Percentiles rank a stretch among this genome's conserved stretches.
phyloP scores from a whole-genome alignment of 2,329 filamentous ascomycete species.

The Phialophora verrucosa region DNA sequence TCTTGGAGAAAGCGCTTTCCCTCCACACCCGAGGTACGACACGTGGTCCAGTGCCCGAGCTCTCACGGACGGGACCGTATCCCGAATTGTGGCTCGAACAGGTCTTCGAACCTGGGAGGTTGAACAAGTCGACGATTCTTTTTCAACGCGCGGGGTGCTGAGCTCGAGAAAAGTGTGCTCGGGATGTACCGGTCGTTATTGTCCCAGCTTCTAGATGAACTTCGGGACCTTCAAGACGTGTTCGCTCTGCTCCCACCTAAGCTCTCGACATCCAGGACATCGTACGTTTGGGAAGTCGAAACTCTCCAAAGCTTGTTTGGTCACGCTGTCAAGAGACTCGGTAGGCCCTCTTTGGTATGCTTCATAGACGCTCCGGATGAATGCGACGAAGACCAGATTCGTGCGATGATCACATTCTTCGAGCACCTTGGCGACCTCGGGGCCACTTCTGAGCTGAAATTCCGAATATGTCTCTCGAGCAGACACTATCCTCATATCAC shows the following conservation, averaged over 20 bases:
- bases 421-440: background rate
- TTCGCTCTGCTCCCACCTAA: background rate
- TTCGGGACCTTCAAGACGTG: background rate
- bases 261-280: background rate
- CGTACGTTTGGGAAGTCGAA: background rate
- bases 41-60: background rate
- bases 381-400: background rate
- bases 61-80: background rate
- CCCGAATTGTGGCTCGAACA: background rate
- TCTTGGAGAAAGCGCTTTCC: background rate
- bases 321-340: background rate
- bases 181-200: background rate
- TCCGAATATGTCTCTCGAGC: background rate
- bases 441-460: no score
- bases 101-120: background rate
- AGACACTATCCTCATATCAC: background rate
- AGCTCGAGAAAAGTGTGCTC: background rate
- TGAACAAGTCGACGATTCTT: background rate
- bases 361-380: background rate
- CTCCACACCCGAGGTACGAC: background rate
- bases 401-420: background rate
- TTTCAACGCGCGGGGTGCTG: background rate
- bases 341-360: background rate
- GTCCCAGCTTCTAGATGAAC: background rate
- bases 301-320: background rate